These are phyloP conservation scores for Xylariomycetidae sp. DNA, from an alignment of 2,329 filamentous ascomycete genomes.

Conservation along the genomic window DNA sequence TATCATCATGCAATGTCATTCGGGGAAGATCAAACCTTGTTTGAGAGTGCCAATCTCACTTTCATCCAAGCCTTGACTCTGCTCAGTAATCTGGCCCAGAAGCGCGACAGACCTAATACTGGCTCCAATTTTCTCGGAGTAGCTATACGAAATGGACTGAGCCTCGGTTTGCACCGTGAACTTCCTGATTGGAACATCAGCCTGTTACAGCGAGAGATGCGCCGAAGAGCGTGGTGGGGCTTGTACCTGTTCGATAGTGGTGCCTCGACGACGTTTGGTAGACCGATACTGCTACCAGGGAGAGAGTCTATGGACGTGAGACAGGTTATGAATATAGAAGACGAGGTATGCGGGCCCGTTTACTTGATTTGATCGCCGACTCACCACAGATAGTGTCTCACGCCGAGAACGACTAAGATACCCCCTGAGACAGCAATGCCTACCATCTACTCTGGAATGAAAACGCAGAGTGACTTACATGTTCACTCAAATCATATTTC, in stretches of 20 bases:
- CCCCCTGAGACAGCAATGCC: too few species aligned
- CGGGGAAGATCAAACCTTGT: conserved; percentile 6
- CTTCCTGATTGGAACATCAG: conserved; percentile 28
- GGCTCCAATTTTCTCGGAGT: conserved; percentile 46
- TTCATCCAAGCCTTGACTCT: conserved; percentile 28
- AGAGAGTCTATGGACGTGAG: conserved; percentile 26
- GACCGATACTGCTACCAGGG: conserved; percentile 22
- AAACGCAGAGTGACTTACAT: conserved; percentile 24
- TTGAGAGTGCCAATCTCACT: conserved; percentile 29
- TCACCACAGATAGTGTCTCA: conserved; percentile 16
- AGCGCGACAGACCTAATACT: conserved; percentile 45
- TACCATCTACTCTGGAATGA: background rate
- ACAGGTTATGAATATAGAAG: conserved; percentile 24
- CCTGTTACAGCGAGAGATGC: conserved; percentile 24
- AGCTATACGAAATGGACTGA: conserved; percentile 44
- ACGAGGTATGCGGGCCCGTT: conserved; percentile 13
- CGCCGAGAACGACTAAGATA: conserved; percentile 15
- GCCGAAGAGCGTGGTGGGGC: conserved; percentile 33
- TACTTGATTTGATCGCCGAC: background rate
- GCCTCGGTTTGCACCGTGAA: conserved; percentile 44
- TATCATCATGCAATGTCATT: conserved; percentile 10
- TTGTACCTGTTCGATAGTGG: conserved; percentile 40
- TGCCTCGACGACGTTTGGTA: conserved; percentile 35
- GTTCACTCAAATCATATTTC: conserved; percentile 28
- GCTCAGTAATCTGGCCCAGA: conserved; percentile 34